Conservation (phyloP, 2,329 filamentous ascomycete species). For the Botrytis cinerea region DNA sequence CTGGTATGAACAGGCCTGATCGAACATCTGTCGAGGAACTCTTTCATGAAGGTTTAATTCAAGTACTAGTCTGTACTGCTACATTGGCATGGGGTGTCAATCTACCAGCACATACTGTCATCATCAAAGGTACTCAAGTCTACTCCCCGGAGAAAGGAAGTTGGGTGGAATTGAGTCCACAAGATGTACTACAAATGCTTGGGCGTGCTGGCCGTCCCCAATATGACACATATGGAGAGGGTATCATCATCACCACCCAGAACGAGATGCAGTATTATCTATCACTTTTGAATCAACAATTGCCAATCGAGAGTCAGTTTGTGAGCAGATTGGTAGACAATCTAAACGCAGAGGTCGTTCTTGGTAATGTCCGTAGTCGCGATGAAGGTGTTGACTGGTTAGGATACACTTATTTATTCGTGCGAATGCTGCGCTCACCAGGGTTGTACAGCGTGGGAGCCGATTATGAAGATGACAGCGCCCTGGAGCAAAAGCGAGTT, state of each 20-base stretch:
- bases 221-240: conserved; percentile 96
- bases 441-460: conserved; percentile 93
- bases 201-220: conserved; percentile 95
- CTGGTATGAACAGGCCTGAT: conserved; percentile 94
- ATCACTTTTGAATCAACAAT: conserved; percentile 92
- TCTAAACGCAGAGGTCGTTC: conserved; percentile 91
- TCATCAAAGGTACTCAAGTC: conserved; percentile 97
- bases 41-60: conserved; percentile 86
- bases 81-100: conserved; percentile 99
- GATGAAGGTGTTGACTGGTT: conserved; percentile 99
- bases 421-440: conserved; percentile 94
- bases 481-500: conserved; percentile 94
- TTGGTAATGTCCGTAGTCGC: conserved; percentile 86
- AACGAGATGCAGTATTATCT: conserved; percentile 96
- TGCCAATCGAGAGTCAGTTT: conserved; percentile 96
- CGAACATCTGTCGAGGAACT: conserved; percentile 93
- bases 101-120: conserved; percentile 93
- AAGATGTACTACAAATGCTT: conserved; percentile 98
- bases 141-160: conserved; percentile 98
- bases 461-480: conserved; percentile 91
- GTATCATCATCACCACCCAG: conserved; percentile 97
- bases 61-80: conserved; percentile 94
- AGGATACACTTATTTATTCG: conserved; percentile 96
- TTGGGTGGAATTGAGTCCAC: conserved; percentile 96
- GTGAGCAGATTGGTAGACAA: conserved; percentile 93